Evolutionary conservation across 176 grass and related monocot genomes (phyloP).

Genomic region (Pontederia crassipes): DNA sequence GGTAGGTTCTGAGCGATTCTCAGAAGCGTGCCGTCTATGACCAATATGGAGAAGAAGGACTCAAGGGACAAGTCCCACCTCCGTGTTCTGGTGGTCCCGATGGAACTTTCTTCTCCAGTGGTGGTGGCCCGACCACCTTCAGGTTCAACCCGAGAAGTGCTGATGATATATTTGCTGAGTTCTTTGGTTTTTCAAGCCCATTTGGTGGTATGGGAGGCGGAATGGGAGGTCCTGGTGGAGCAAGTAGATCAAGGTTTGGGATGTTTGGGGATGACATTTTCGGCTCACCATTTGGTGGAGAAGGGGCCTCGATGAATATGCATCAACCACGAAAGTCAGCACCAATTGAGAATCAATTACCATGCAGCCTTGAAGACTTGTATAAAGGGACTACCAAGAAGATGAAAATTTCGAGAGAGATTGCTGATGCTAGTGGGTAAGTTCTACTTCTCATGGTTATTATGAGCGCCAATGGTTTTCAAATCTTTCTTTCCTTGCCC

Average conservation of each 20-base stretch:
- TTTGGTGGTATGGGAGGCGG: constrained; percentile 13
- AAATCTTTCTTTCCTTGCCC: no score
- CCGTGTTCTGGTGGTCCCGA: not conserved
- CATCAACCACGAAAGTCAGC: constrained; percentile 4
- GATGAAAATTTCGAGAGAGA: constrained; percentile 21
- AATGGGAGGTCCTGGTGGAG: not conserved
- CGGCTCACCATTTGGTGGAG: constrained; percentile 1
- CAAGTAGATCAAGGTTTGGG: constrained; percentile 8
- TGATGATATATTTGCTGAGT: constrained; percentile 17
- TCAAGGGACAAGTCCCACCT: constrained; percentile 10
- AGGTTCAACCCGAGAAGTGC: constrained; percentile 17
- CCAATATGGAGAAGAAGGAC: constrained; percentile 13
- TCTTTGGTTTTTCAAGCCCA: constrained; percentile 18
- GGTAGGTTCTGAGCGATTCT: constrained; percentile 11
- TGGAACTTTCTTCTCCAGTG: not conserved
- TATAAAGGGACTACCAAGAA: constrained; percentile 19
- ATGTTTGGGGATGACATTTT: constrained; percentile 13
- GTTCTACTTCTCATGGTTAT: not conserved
- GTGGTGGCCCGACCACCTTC: not conserved
- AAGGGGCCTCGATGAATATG: constrained; percentile 4
- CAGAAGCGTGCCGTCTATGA: constrained; percentile 15
- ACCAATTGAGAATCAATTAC: constrained; percentile 11
- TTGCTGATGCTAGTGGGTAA: constrained; percentile 13
- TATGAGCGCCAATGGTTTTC: not conserved
- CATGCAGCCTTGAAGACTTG: constrained; percentile 19